Percentiles rank a stretch among this genome's conserved stretches.
phyloP scores from a whole-genome alignment of 2,329 filamentous ascomycete species.

The Claviceps sorghi region DNA sequence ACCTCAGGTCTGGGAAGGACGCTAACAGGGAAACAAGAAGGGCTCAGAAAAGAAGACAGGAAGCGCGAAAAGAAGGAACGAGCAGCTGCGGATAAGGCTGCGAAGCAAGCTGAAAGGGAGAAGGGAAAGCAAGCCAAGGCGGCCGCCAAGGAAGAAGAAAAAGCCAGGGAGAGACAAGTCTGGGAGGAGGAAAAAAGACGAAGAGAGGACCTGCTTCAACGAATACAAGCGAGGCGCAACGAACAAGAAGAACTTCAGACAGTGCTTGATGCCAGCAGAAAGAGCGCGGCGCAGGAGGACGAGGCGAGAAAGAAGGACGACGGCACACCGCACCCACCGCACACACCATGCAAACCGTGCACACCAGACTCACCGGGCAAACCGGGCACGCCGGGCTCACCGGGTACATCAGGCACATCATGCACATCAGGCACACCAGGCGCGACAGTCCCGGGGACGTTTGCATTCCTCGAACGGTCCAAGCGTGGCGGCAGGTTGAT shows the following conservation, averaged over 20 bases:
- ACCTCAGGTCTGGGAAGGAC: conserved; percentile 7
- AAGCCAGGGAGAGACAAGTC: conserved; percentile 12
- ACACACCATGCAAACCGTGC: too few relatives aligned
- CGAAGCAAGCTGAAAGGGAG: conserved; percentile 30
- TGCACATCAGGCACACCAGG: neutral
- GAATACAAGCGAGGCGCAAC: conserved; percentile 35
- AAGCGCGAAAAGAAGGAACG: conserved; percentile 56
- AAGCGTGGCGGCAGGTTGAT: conserved; percentile 64
- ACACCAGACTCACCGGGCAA: neutral
- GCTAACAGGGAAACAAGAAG: conserved; percentile 14
- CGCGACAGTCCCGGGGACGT: conserved; percentile 19
- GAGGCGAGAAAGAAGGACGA: conserved; percentile 24
- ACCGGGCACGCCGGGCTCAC: neutral
- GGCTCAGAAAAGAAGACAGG: conserved; percentile 44
- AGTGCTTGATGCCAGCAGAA: conserved; percentile 52
- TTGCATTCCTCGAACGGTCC: conserved; percentile 47
- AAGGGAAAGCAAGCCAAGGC: conserved; percentile 26
- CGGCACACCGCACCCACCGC: conserved; percentile 7
- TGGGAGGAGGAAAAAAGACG: conserved; percentile 18
- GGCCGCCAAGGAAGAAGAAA: conserved; percentile 21
- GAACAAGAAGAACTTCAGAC: conserved; percentile 48
- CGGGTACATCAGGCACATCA: neutral
- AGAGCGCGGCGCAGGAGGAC: conserved; percentile 40
- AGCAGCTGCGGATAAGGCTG: conserved; percentile 40
- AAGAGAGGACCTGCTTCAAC: conserved; percentile 41